Evolutionary conservation across 2,329 filamentous ascomycete genomes (phyloP), one percentile per base, ranked within the genome.

Genomic region (Volutella citrinella): DNA sequence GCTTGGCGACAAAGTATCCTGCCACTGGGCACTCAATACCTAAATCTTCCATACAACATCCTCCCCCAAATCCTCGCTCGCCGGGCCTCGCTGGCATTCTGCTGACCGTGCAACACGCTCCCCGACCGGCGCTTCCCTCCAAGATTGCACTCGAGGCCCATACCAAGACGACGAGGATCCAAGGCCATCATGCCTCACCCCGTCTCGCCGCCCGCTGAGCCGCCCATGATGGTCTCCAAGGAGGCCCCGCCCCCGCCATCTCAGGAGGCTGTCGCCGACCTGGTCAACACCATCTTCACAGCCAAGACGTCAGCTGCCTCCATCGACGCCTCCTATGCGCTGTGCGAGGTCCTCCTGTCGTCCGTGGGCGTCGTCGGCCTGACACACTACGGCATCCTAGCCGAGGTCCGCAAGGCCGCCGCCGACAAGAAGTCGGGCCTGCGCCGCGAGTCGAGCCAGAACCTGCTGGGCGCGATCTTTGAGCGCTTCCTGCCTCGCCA

Each of bases 371-470:
- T 69, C 51, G 62, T 60, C 23, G 76, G 76, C 38, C 66, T 81
- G 30, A 53, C 63, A 22, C 52, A 66, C 30, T 80, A 78, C 54
- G 73, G 72, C 45, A 57, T 81, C 46, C 54, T 79, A 18, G 60
- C 67, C 51, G 73, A 78, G 57, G 46, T 79, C 43, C 76, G 72
- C 57, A 78, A 95, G 73, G 87, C 87, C 22, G 89, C 91, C 5
- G 69, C 74, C 51, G 89, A 97, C 68, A 98, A 97, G 80, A 98
- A 98, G 74, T 90, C 82, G 63, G 84, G 84, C 12, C 75, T 84
- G 23, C 80, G 78, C 51, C 78, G 91, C 52, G 93, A 98, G 68
- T 88, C 89, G 56, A 85, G 90, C 47, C 94, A 97, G 80, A 94
- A 96, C 62, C 83, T 95, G 25, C 76, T 97, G 16, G 93, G 94